Base-by-base conservation (phyloP, 78 protist genomes). In the Dictyostelium brefeldianum region DNA sequence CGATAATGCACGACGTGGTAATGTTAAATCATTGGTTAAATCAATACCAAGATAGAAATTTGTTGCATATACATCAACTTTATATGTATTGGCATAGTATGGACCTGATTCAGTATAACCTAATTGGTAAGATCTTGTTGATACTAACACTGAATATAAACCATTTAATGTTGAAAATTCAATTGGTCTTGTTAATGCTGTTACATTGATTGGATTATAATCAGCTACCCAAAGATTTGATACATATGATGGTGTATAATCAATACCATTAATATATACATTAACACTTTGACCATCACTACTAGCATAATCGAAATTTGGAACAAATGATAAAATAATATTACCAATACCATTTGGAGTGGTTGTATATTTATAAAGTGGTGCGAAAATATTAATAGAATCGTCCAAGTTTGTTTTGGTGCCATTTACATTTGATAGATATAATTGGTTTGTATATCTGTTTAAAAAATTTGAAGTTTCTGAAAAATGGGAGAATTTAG, bases 1-100 rank as follows among this genome's bases (percentile, higher is more conserved):
- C n/a, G 79, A 18, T 18, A 73, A 10, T 18, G 51, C 29, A 12
- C 22, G 8, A 0, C 18, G 11, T 12, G 27, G 14, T 15, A 8
- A 11, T 46, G 22, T 14, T 8, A n/a, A 3, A 22, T 73, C 51
- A 1, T 54, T 20, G 0, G 56, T 46, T 36, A 73, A 73, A 47
- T 73, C 57, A 1, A 73, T 47, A 46, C 79, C 79, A 73, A 73
- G 79, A 46, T 73, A 73, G n/a, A 73, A 73, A 22, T 36, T 73
- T 20, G 9, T 56, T 0, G 64, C 64, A 20, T 3, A 6, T 20
- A 9, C 1, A 8, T 56, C 64, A 5, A 56, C 9, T 56, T 5
- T 56, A 9, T 56, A 56, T 17, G 64, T 18, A 9, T 56, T 56
- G 0, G 64, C 64, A 56, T 18, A 56, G 18, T 56, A 56, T 56